These are phyloP conservation scores for Lipomyces sp. DNA, from an alignment of 805 yeast species.

Conservation along the genomic window DNA sequence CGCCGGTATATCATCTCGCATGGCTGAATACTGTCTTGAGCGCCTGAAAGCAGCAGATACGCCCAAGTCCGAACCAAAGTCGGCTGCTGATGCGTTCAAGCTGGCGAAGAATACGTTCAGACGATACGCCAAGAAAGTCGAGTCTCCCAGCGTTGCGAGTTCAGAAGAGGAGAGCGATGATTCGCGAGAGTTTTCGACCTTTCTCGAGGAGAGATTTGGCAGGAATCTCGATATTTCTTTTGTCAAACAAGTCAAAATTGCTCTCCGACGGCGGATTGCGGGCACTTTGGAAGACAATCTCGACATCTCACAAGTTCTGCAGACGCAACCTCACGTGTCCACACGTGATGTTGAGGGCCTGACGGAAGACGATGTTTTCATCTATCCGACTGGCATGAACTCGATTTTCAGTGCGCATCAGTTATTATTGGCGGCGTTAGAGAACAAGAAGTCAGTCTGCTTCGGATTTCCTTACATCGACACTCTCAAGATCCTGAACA, in stretches of 20 bases:
- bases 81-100: slow-evolving; percentile 22
- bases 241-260: slow-evolving; percentile 73
- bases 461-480: slow-evolving; percentile 97
- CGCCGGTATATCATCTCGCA: slow-evolving; percentile 90
- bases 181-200: slow-evolving; percentile 34
- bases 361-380: slow-evolving; percentile 70
- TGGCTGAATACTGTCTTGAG: slow-evolving; percentile 80
- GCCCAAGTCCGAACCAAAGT: slow-evolving; percentile 16
- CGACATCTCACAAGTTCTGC: slow-evolving; percentile 38
- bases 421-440: slow-evolving; percentile 40
- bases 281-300: slow-evolving; percentile 57
- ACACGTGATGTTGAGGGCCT: slow-evolving; percentile 41
- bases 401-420: slow-evolving; percentile 81
- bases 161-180: slow-evolving; percentile 34
- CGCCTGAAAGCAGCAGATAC: slow-evolving; percentile 30
- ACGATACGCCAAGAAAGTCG: slow-evolving; percentile 32
- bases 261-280: slow-evolving; percentile 76
- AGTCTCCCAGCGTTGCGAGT: slow-evolving; percentile 10
- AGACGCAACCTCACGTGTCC: slow-evolving; percentile 27
- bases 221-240: slow-evolving; percentile 80
- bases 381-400: slow-evolving; percentile 93
- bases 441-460: slow-evolving; percentile 70
- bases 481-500: slow-evolving; percentile 79
- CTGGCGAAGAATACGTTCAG: slow-evolving; percentile 24
- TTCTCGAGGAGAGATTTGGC: slow-evolving; percentile 84